Evolutionary conservation across 2,329 filamentous ascomycete genomes (phyloP).

Genomic region (Lachnellula cervina): DNA sequence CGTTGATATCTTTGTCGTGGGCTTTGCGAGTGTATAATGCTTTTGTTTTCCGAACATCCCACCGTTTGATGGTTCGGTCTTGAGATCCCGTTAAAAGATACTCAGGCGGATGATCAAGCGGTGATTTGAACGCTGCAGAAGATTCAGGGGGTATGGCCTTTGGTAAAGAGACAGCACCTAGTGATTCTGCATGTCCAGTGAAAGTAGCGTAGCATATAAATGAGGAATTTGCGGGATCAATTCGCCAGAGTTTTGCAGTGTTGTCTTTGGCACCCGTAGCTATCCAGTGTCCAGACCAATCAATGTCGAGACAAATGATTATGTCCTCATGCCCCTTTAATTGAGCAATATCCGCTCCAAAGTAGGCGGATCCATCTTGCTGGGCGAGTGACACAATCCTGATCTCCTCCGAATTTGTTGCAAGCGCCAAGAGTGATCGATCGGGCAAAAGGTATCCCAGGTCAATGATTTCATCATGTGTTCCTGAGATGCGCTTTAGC

Average conservation of each 20-base stretch:
- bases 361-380: conserved; percentile 48
- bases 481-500: conserved; percentile 82
- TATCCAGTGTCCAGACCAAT: conserved; percentile 97
- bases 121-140: conserved; percentile 66
- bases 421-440: conserved; percentile 77
- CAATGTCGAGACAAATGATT: conserved; percentile 87
- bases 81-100: conserved; percentile 91
- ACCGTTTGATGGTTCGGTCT: conserved; percentile 91
- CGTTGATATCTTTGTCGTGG: conserved; percentile 98
- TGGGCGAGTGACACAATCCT: conserved; percentile 70
- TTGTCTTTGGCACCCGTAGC: conserved; percentile 97
- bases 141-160: conserved; percentile 61
- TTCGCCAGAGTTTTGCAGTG: conserved; percentile 81
- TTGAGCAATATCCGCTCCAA: conserved; percentile 82
- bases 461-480: conserved; percentile 97
- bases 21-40: conserved; percentile 87
- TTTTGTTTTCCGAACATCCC: conserved; percentile 68
- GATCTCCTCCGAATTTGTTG: conserved; percentile 92
- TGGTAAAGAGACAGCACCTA: conserved; percentile 84
- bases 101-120: conserved; percentile 72
- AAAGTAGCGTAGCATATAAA: conserved; percentile 79
- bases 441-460: conserved; percentile 79
- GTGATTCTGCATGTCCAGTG: conserved; percentile 87
- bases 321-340: conserved; percentile 93
- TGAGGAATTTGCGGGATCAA: conserved; percentile 70